A percentile compares a stretch with the other conserved stretches of the same genome.
These are phyloP conservation scores for Isatis lusitanica DNA, from an alignment of 441 rosid genomes.

Conservation along the genomic window DNA sequence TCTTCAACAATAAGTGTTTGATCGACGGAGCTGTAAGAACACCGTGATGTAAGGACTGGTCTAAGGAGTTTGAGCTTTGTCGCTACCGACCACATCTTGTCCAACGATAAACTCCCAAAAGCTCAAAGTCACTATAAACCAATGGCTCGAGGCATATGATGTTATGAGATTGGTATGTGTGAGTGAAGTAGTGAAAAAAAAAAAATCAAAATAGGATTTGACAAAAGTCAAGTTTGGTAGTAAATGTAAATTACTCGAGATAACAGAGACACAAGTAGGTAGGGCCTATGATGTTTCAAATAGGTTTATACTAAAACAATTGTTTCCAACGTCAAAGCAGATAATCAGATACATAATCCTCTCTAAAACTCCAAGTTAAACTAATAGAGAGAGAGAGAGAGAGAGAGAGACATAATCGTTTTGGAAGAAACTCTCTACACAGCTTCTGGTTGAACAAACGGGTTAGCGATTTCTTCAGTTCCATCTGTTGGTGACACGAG, in stretches of 20 bases:
- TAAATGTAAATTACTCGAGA: neutral
- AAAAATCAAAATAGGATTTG: neutral
- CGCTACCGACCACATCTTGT: conserved; percentile 19
- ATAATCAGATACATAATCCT: conserved; percentile 1
- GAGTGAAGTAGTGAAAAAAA: neutral
- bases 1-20: conserved; percentile 39
- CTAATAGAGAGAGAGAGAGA: conserved; percentile 9
- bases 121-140: neutral
- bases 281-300: neutral
- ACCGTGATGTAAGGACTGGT: neutral
- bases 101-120: neutral
- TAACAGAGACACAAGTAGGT: neutral
- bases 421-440: conserved; percentile 41
- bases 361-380: conserved; percentile 9
- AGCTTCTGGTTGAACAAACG: conserved; percentile 86
- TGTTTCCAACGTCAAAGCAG: conserved; percentile 8
- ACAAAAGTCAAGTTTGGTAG: neutral
- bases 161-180: neutral
- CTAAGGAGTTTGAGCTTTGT: conserved; percentile 19
- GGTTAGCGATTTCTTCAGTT: conserved; percentile 95
- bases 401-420: neutral
- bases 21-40: conserved; percentile 15
- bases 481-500: conserved; percentile 96
- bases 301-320: neutral
- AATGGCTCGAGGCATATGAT: neutral